Conservation (phyloP, 1,139 yeast species). For the Debaryomyces sp. region DNA sequence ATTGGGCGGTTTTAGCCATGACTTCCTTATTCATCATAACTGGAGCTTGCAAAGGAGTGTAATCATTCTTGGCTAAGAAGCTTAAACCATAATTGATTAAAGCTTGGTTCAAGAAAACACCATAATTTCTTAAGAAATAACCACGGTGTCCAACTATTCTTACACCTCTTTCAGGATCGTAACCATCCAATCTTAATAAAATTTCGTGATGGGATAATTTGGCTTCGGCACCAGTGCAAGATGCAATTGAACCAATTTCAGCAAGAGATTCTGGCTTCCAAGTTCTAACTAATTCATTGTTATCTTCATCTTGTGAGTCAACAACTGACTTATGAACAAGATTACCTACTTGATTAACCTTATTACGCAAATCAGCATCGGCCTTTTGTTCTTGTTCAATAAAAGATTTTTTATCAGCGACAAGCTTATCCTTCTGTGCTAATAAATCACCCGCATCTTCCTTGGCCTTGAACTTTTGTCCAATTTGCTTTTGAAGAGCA, state of each 20-base stretch:
- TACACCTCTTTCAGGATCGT: constrained; percentile 98
- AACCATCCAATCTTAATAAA: constrained; percentile 90
- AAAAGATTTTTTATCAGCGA: constrained; percentile 67
- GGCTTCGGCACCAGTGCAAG: constrained; percentile 78
- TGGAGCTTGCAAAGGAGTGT: constrained; percentile 95
- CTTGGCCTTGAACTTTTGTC: constrained; percentile 87
- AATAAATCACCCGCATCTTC: constrained; percentile 89
- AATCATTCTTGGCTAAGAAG: constrained; percentile 78
- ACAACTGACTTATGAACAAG: constrained; percentile 91
- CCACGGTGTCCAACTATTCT: constrained; percentile 99
- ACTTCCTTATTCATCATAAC: constrained; percentile 99
- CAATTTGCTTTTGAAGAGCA: constrained; percentile 89
- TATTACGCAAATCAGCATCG: constrained; percentile 70
- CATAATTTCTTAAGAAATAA: constrained; percentile 89
- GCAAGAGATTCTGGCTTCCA: constrained; percentile 76
- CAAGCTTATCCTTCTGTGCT: constrained; percentile 75
- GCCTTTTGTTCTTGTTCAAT: constrained; percentile 74
- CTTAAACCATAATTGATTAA: constrained; percentile 92
- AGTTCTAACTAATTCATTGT: constrained; percentile 82
- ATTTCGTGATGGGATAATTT: constrained; percentile 93
- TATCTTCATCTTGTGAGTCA: constrained; percentile 83
- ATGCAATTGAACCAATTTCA: constrained; percentile 62
- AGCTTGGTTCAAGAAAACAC: constrained; percentile 98
- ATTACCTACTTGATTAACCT: constrained; percentile 91
- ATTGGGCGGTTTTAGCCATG: constrained; percentile 99